These are phyloP conservation scores for Symbiodinium pilosum DNA, from an alignment of 73 alveolate species.

Conservation along the genomic window DNA sequence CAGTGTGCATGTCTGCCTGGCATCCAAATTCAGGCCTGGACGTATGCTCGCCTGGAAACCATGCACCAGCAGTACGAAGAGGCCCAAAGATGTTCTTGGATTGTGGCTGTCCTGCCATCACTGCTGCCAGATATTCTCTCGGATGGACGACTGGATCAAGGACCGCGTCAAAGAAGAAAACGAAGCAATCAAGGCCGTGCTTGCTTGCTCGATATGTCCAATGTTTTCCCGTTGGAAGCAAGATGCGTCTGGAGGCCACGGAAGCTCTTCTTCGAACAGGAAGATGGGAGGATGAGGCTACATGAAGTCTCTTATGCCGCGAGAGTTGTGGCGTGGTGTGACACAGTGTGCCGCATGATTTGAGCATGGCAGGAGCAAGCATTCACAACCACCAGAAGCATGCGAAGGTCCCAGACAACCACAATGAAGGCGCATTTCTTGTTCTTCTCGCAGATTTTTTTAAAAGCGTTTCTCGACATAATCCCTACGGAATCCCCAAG, in stretches of 20 bases:
- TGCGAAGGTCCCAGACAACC: neutral
- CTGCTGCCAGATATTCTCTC: slow-evolving; percentile 32
- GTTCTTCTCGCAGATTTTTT: too few relatives aligned
- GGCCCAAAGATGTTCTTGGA: neutral
- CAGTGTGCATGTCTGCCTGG: neutral
- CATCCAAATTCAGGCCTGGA: slow-evolving; percentile 35
- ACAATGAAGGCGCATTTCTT: neutral
- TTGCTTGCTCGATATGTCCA: neutral
- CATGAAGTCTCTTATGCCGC: too few relatives aligned
- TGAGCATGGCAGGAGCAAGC: neutral
- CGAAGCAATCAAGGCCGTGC: slow-evolving; percentile 78
- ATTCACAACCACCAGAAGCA: neutral
- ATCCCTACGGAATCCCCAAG: too few relatives aligned
- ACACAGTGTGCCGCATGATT: neutral
- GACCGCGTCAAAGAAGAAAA: slow-evolving; percentile 79
- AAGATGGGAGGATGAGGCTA: slow-evolving; percentile 75
- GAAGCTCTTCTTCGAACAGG: slow-evolving; percentile 55
- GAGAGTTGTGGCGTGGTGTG: neutral
- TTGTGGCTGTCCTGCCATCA: neutral
- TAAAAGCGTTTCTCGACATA: too few relatives aligned
- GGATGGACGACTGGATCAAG: slow-evolving; percentile 93
- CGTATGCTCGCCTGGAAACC: slow-evolving; percentile 45
- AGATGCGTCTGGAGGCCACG: slow-evolving; percentile 17
- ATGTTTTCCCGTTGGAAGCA: neutral
- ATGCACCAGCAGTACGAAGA: slow-evolving; percentile 54